Evolutionary conservation across 257 asterid species (phyloP), one percentile per base, ranked within the genome.

Genomic region (Cruciata laevipes): DNA sequence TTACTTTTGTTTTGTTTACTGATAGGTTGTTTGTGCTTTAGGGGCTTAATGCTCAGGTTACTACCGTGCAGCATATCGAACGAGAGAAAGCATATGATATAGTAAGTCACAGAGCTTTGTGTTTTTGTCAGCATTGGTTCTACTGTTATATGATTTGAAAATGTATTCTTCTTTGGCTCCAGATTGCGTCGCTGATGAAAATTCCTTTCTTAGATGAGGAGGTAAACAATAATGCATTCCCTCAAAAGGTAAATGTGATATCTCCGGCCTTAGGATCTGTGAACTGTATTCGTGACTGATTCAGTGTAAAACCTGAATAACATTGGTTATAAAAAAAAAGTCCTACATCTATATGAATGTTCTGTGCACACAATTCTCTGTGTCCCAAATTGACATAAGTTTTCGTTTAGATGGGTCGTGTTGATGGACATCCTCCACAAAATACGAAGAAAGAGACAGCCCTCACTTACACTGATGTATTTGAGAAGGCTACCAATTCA

Each of bases 11-110:
- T 35, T 4, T 71, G 20, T 16, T 68, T 33, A 53, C 59, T 59
- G 25, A 67, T 47, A 27, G 4, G 16, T 11, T 35, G 32, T 55
- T 24, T 61, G 70, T 69, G 37, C 63, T 52, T 64, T 49, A 94
- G 99, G 66, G 85, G 73, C 91, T 94, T 71, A 94, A 94, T 84
- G 85, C 96, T 74, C 96, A 87, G 89, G 95, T 94, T 70, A 85
- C 97, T 1, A 88, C 97, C 17, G 86, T 80, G 58, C 99, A 94
- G 75, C 95, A 94, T 77, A 76, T 94, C 84, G 99, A 94, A 73
- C 89, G 99, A 3, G 99, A 94, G 75, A 88, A 90, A 80, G 96
- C 99, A 63, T 94, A 94, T 81, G 99, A 94, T 77, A 81, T 87
- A 80, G 97, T 94, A 73, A 84, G 95, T 84, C 30, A 21, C 63